Evolutionary conservation across 164 flowering plant species (phyloP), one percentile per base, ranked within the genome.

Genomic region (Tetracentron sinense): DNA sequence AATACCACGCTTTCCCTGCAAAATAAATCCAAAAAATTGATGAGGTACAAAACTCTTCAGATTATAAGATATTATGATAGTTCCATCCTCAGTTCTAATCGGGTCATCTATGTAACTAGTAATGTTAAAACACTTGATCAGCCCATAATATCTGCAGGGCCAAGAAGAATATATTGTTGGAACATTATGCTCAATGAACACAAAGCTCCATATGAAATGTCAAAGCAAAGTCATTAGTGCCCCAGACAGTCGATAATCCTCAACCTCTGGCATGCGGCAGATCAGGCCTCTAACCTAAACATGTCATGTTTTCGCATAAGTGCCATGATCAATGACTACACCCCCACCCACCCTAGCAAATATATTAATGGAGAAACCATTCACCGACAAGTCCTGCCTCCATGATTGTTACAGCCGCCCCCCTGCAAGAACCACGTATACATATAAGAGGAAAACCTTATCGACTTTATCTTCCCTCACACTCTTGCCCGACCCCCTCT

Each of bases 401-500:
- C 96, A 79, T 74, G 83, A 71, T 73, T 78, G 84, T 82, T 85
- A 82, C 88, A 78, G 89, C 93, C 53, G 82, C 69, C 74, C 79
- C 84, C 99, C 99, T 95, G 97, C 99, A 95, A 95, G 97, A 90
- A 92, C 74, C 94, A 89, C 81, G 84, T 83, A 82, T 83, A 82
- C 77, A 73, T 82, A 94, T 94, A 95, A 92, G 97, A 88, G 90
- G 76, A 64, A 85, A 80, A 84, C 84, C 83, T 78, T 75, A 83
- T 78, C 72, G 72, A 74, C 76, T 72, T 77, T 73, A 81, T 82
- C 78, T 70, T 69, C 77, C 82, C 83, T 63, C 81, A 73, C 79
- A 80, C 80, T 73, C 81, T 69, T 65, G 69, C 79, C 77, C 54
- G 73, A 72, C 54, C 57, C 83, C 69, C 71, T 56, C 64, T 68